Conservation (phyloP, 345 rosid genomes). For the rapeseed (Brassica napus) region Da-Ae NC_063449.1:44154501-44155000, state of each 20-base stretch:
- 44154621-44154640: slow-evolving; percentile 61
- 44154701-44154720: slow-evolving; percentile 62
- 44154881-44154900: slow-evolving; percentile 70
- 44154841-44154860: slow-evolving; percentile 92
- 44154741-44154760: slow-evolving; percentile 80
- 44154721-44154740: slow-evolving; percentile 62
- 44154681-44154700: slow-evolving; percentile 62
- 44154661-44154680: slow-evolving; percentile 57
- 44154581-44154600: slow-evolving; percentile 59
- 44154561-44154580: slow-evolving; percentile 78
- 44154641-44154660: slow-evolving; percentile 64
- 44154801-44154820: slow-evolving; percentile 82
- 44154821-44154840: slow-evolving; percentile 93
- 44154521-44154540: slow-evolving; percentile 56
- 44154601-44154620: slow-evolving; percentile 51
- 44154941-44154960: slow-evolving; percentile 77
- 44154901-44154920: slow-evolving; percentile 67
- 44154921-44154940: slow-evolving; percentile 64
- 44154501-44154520: slow-evolving; percentile 59
- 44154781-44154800: slow-evolving; percentile 85
- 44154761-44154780: slow-evolving; percentile 66
- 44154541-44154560: slow-evolving; percentile 61
- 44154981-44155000: slow-evolving; percentile 67
- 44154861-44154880: slow-evolving; percentile 79
- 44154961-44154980: slow-evolving; percentile 78